phyloP scores from a whole-genome alignment of 2,329 filamentous ascomycete species.

The Penicillium sp. region DNA sequence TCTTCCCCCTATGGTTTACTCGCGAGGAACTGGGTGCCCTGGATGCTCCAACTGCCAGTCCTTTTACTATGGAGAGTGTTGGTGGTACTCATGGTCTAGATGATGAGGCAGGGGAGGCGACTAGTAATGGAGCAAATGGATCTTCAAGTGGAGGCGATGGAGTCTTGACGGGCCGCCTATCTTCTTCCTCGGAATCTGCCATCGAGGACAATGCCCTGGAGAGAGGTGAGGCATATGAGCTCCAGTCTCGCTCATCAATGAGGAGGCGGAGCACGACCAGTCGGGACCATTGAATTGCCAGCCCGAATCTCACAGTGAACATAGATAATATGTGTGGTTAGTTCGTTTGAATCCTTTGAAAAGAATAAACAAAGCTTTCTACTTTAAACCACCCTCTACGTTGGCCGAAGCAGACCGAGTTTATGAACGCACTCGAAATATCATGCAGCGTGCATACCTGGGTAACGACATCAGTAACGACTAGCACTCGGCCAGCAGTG shows the following conservation, averaged over 20 bases:
- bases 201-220: conserved; percentile 39
- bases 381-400: background rate
- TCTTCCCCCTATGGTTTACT: conserved; percentile 61
- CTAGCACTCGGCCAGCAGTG: too few relatives aligned
- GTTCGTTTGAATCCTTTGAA: background rate
- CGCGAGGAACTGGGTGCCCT: conserved; percentile 58
- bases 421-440: too few relatives aligned
- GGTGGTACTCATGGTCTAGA: conserved; percentile 57
- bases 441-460: too few relatives aligned
- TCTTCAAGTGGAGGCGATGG: conserved; percentile 15
- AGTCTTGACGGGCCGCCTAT: conserved; percentile 16
- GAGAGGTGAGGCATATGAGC: conserved; percentile 40
- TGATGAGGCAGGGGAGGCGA: conserved; percentile 17
- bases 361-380: background rate
- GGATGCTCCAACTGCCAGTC: conserved; percentile 70
- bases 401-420: too few relatives aligned
- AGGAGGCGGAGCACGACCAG: conserved; percentile 30
- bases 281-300: conserved; percentile 13
- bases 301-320: background rate
- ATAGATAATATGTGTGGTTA: background rate
- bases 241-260: conserved; percentile 26
- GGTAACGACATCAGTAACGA: too few relatives aligned
- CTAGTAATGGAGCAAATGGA: conserved; percentile 1
- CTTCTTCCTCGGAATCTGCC: conserved; percentile 26
- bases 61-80: conserved; percentile 71